phyloP scores from a whole-genome alignment of 139 green algal genomes.

The Volvox reticuliferus region DNA sequence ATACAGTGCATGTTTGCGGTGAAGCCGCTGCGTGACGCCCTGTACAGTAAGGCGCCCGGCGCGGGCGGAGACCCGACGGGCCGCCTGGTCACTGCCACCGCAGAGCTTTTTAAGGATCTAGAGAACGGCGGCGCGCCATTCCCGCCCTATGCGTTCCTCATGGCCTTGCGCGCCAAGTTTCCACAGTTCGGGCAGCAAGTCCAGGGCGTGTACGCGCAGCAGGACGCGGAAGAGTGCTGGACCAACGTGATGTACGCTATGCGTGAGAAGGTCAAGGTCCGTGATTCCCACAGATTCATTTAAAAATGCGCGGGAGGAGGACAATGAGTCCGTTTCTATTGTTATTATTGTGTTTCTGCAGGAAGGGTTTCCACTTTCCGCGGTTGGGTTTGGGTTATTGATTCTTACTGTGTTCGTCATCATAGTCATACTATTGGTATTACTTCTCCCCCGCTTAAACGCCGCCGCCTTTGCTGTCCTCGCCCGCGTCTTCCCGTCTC shows the following conservation, averaged over 20 bases:
- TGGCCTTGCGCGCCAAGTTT: slow-evolving; percentile 84
- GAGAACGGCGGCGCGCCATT: slow-evolving; percentile 75
- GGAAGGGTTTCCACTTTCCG: too few relatives aligned
- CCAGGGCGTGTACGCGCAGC: slow-evolving; percentile 87
- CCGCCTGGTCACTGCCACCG: slow-evolving; percentile 70
- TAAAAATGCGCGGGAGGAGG: too few relatives aligned
- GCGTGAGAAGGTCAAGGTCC: slow-evolving; percentile 78
- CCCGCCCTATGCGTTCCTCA: slow-evolving; percentile 86
- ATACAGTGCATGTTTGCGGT: slow-evolving; percentile 89
- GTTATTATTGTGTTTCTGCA: too few relatives aligned
- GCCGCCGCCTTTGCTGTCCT: too few relatives aligned
- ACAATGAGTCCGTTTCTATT: too few relatives aligned
- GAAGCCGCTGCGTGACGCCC: slow-evolving; percentile 58
- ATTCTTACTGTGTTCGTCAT: too few relatives aligned
- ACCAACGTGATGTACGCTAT: slow-evolving; percentile 89
- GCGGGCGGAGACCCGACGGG: slow-evolving; percentile 16
- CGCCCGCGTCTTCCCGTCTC: neutral
- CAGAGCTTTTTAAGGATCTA: slow-evolving; percentile 88
- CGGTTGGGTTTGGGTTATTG: too few relatives aligned
- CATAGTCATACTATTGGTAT: too few relatives aligned
- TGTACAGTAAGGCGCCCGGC: neutral
- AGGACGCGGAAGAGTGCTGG: slow-evolving; percentile 99
- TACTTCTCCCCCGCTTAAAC: too few relatives aligned
- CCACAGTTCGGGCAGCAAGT: slow-evolving; percentile 94
- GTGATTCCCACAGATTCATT: neutral